Percentiles rank a stretch among this genome's conserved stretches.
phyloP scores from a whole-genome alignment of 331 rosid genomes.

The Acacia pycnantha region DNA sequence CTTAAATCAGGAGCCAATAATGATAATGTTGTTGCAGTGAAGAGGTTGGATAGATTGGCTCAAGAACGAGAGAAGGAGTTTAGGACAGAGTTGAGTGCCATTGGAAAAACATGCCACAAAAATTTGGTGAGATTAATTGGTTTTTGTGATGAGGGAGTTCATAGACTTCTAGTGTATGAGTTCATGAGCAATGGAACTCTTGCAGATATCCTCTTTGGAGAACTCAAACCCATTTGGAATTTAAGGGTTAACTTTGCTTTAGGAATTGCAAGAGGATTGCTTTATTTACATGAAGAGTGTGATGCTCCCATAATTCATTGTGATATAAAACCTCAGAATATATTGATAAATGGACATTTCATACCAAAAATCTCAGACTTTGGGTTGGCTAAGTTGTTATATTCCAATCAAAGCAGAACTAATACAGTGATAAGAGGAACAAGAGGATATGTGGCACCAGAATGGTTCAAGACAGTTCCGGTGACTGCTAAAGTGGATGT shows the following conservation, averaged over 20 bases:
- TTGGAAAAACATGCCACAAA: slow-evolving; percentile 42
- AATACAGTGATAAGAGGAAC: slow-evolving; percentile 45
- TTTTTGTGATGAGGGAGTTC: slow-evolving; percentile 44
- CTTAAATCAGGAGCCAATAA: not conserved
- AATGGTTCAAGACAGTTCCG: slow-evolving; percentile 45
- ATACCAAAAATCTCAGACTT: slow-evolving; percentile 37
- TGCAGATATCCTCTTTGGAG: slow-evolving; percentile 35
- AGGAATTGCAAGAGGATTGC: slow-evolving; percentile 42
- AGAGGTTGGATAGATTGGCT: slow-evolving; percentile 42
- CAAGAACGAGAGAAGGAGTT: slow-evolving; percentile 43
- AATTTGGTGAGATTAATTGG: slow-evolving; percentile 44
- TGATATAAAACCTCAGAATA: slow-evolving; percentile 47
- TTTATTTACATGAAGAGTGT: slow-evolving; percentile 50
- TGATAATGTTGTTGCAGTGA: slow-evolving; percentile 29
- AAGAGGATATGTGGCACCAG: slow-evolving; percentile 47
- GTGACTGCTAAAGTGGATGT: slow-evolving; percentile 45
- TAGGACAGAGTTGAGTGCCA: slow-evolving; percentile 33
- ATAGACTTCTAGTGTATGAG: slow-evolving; percentile 40
- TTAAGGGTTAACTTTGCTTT: slow-evolving; percentile 34
- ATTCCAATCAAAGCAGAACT: slow-evolving; percentile 36
- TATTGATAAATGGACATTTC: slow-evolving; percentile 35
- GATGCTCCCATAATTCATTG: slow-evolving; percentile 41
- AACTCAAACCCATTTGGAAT: slow-evolving; percentile 33
- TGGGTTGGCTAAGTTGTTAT: slow-evolving; percentile 46
- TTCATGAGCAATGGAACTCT: slow-evolving; percentile 40